Evolutionary conservation across 2,329 filamentous ascomycete genomes (phyloP).

Genomic region (Fusarium torreyae): DNA sequence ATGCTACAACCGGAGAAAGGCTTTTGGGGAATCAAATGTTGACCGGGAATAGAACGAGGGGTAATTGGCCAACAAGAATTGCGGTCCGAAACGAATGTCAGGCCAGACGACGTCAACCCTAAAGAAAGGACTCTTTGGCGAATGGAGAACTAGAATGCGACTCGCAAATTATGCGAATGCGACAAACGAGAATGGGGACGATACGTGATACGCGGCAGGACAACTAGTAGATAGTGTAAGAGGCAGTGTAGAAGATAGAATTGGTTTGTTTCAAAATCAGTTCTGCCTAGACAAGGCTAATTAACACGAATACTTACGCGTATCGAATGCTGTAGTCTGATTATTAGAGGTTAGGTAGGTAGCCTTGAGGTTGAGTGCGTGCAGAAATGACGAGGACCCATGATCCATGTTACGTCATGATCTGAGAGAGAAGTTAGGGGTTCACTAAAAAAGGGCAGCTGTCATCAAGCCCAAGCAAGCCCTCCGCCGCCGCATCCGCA

Average conservation of each 20-base stretch:
- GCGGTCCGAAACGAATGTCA: slow-evolving; percentile 5
- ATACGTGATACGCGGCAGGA: slow-evolving; percentile 29
- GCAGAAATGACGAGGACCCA: slow-evolving; percentile 32
- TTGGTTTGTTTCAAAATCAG: neutral
- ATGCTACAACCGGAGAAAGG: too few relatives aligned
- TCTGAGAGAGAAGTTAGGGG: slow-evolving; percentile 19
- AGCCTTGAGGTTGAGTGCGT: slow-evolving; percentile 16
- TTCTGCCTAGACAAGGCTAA: slow-evolving; percentile 1
- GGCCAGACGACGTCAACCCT: slow-evolving; percentile 2
- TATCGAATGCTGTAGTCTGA: neutral
- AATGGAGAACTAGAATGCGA: slow-evolving; percentile 11
- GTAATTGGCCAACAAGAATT: slow-evolving; percentile 4
- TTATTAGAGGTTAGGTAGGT: neutral
- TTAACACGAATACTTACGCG: neutral
- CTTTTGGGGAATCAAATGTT: neutral
- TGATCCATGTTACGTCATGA: slow-evolving; percentile 33
- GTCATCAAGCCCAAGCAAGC: slow-evolving; percentile 12
- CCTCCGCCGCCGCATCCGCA: slow-evolving; percentile 15
- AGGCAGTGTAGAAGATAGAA: neutral
- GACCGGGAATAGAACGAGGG: neutral
- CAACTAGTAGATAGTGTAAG: neutral
- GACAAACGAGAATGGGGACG: slow-evolving; percentile 1
- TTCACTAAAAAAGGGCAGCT: slow-evolving; percentile 18
- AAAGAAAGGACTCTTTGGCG: slow-evolving; percentile 14
- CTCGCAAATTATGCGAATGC: neutral